Percentiles rank a stretch among this genome's conserved stretches.
Conservation (phyloP, 331 rosid species). For the Malus hybrid region DNA sequence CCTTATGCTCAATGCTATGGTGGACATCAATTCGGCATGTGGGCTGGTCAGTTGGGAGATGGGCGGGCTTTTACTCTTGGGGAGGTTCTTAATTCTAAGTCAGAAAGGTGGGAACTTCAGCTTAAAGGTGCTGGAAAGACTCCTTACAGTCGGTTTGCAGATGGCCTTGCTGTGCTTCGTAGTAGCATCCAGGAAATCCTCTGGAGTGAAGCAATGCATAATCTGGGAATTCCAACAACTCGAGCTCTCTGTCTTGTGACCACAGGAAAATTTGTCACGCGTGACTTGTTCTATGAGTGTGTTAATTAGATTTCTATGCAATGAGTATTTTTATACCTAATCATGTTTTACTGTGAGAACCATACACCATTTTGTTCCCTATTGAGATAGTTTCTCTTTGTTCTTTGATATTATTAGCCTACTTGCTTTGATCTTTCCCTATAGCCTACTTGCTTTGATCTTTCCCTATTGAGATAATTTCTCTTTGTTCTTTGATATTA, state of each 20-base stretch:
- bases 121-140: slow-evolving; percentile 98
- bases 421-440: neutral
- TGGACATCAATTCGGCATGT: slow-evolving; percentile 97
- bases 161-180: slow-evolving; percentile 94
- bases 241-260: slow-evolving; percentile 89
- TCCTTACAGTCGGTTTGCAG: slow-evolving; percentile 94
- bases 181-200: slow-evolving; percentile 94
- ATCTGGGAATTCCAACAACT: slow-evolving; percentile 92
- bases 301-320: slow-evolving; percentile 14
- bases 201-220: slow-evolving; percentile 96
- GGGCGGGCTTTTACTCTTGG: slow-evolving; percentile 95
- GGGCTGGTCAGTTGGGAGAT: slow-evolving; percentile 99
- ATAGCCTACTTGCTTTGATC: too few species aligned
- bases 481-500: too few species aligned
- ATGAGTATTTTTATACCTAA: neutral
- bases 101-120: slow-evolving; percentile 92
- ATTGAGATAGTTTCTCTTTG: too few species aligned
- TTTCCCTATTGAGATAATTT: too few species aligned
- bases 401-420: too few species aligned
- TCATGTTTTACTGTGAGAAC: neutral
- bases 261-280: slow-evolving; percentile 74
- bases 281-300: slow-evolving; percentile 98
- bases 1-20: slow-evolving; percentile 98
- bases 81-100: slow-evolving; percentile 69
- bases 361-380: too few species aligned